Evolutionary conservation across 2,329 filamentous ascomycete species (phyloP).

Genomic region (Aspergillus quadrilineatus): DNA sequence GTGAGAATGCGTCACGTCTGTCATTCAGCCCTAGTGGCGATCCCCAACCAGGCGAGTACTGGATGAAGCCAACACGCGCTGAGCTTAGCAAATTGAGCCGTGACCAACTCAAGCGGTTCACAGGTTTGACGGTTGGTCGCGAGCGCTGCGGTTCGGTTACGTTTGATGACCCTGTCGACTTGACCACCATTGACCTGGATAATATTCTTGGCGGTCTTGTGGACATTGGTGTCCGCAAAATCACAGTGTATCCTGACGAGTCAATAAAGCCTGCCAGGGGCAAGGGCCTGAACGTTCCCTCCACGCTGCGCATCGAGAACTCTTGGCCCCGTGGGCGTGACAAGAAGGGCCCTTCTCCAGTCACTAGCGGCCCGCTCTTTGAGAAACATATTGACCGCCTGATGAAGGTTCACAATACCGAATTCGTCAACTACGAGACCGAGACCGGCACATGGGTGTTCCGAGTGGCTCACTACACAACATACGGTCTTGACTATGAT

Average conservation of each 20-base stretch:
- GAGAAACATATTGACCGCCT: slow-evolving; percentile 80
- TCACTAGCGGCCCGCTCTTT: slow-evolving; percentile 65
- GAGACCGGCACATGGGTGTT: slow-evolving; percentile 87
- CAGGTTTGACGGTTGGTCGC: slow-evolving; percentile 77
- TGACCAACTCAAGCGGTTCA: slow-evolving; percentile 71
- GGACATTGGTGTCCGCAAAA: slow-evolving; percentile 70
- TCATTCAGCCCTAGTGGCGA: slow-evolving; percentile 39
- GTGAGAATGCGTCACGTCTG: slow-evolving; percentile 34
- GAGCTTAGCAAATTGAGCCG: slow-evolving; percentile 78
- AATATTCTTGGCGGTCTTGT: slow-evolving; percentile 77
- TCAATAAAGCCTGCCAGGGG: slow-evolving; percentile 79
- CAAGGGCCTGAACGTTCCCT: slow-evolving; percentile 87
- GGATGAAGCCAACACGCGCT: slow-evolving; percentile 73
- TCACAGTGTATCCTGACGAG: slow-evolving; percentile 79
- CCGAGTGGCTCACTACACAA: slow-evolving; percentile 93
- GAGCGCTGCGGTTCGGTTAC: slow-evolving; percentile 75
- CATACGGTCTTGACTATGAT: slow-evolving; percentile 84
- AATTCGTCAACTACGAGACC: slow-evolving; percentile 76
- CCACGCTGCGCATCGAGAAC: slow-evolving; percentile 82
- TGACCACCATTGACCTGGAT: slow-evolving; percentile 75
- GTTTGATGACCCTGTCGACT: slow-evolving; percentile 79
- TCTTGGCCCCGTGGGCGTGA: slow-evolving; percentile 79
- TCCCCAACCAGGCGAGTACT: slow-evolving; percentile 73
- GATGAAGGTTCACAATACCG: slow-evolving; percentile 74
- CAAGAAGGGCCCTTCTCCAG: slow-evolving; percentile 55